A percentile compares a stretch with the other conserved stretches of the same genome.
These are phyloP conservation scores for Ustilago sp. DNA, from an alignment of 1,284 basidiomycete genomes.

Conservation along the genomic window DNA sequence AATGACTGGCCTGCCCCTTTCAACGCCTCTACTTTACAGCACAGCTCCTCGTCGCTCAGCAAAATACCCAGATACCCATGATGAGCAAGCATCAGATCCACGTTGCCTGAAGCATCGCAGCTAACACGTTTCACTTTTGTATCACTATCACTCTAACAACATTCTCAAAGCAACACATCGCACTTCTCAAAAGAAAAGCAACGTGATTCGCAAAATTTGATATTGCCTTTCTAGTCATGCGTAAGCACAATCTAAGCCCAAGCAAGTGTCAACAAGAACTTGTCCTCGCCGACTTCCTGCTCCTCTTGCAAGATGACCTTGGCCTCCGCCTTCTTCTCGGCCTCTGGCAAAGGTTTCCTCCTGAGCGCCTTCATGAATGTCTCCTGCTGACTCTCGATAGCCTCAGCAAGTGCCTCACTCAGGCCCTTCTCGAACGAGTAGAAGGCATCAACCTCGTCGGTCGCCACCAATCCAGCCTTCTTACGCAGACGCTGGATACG, in stretches of 20 bases:
- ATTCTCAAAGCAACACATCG: constrained; percentile 1
- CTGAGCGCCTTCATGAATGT: constrained; percentile 83
- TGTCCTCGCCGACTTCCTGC: constrained; percentile 85
- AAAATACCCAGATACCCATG: not conserved
- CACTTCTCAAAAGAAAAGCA: not conserved
- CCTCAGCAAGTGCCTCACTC: constrained; percentile 75
- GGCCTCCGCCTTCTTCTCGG: constrained; percentile 70
- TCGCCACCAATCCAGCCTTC: constrained; percentile 92
- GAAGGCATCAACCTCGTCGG: constrained; percentile 92
- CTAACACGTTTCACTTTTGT: not conserved
- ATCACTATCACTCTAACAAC: constrained; percentile 12
- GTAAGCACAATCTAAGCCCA: constrained; percentile 35
- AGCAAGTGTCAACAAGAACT: constrained; percentile 74
- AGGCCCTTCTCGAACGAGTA: constrained; percentile 82
- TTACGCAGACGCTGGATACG: constrained; percentile 96
- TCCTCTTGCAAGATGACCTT: constrained; percentile 82
- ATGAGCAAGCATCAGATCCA: not conserved
- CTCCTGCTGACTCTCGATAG: constrained; percentile 79
- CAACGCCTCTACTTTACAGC: not conserved
- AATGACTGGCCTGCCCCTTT: constrained; percentile 11
- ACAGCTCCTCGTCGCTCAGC: not conserved
- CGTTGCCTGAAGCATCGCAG: not conserved
- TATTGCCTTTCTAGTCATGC: constrained; percentile 1
- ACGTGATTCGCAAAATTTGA: not conserved
- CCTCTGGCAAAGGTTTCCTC: constrained; percentile 69